Conservation (phyloP, 306 rosid genomes). For the Prunus kanzakura region DNA sequence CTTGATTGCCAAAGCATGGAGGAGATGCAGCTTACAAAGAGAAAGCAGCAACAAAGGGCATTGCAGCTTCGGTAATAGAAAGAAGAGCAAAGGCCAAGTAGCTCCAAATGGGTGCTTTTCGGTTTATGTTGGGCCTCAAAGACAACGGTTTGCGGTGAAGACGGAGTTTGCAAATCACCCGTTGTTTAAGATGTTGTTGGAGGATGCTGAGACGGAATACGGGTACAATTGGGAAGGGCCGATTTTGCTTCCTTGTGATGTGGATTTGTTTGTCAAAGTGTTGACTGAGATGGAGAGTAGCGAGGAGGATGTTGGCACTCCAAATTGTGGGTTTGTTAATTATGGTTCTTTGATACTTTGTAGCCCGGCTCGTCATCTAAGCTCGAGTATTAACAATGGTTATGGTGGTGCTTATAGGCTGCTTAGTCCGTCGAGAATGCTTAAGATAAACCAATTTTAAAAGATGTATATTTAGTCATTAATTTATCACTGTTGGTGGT, state of each 20-base stretch:
- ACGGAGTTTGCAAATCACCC: constrained; percentile 54
- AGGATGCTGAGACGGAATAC: constrained; percentile 62
- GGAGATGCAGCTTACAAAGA: constrained; percentile 7
- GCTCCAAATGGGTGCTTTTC: constrained; percentile 47
- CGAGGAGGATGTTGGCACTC: constrained; percentile 1
- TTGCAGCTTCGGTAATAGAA: background rate
- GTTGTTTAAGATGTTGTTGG: constrained; percentile 49
- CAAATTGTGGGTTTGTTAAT: constrained; percentile 5
- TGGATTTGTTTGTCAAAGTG: constrained; percentile 46
- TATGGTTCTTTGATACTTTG: constrained; percentile 12
- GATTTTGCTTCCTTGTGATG: constrained; percentile 62
- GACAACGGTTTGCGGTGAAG: constrained; percentile 48
- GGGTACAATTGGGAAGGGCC: constrained; percentile 66
- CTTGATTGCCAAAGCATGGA: constrained; percentile 10
- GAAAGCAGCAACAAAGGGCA: background rate
- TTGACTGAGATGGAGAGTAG: constrained; percentile 48
- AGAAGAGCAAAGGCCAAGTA: background rate
- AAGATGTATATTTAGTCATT: background rate
- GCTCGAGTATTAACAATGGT: background rate
- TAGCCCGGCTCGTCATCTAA: constrained; percentile 16
- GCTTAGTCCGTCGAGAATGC: constrained; percentile 6
- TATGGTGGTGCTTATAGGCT: constrained; percentile 5
- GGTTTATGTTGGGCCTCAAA: constrained; percentile 61
- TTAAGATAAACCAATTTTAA: background rate
- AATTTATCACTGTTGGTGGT: background rate